Conservation (phyloP, 495 filamentous ascomycete genomes). For the Talaromyces liani region DNA sequence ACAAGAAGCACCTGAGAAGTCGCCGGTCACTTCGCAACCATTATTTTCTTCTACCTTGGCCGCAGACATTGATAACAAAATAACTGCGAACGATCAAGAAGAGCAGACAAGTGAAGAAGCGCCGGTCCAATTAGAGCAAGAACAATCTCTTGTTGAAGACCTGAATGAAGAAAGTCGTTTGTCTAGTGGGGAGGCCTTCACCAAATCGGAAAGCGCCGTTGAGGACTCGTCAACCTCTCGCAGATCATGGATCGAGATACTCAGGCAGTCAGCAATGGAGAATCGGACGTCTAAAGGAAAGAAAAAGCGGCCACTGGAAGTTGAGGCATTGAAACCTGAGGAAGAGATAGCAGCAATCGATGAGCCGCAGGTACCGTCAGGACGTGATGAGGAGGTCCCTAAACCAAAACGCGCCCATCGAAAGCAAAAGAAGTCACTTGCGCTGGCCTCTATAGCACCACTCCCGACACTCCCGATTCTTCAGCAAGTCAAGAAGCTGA, state of each 20-base stretch:
- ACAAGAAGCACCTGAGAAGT: background rate
- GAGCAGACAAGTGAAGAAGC: background rate
- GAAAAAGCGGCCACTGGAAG: conserved; percentile 4
- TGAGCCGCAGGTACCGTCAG: background rate
- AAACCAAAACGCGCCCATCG: conserved; percentile 4
- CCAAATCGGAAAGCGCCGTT: background rate
- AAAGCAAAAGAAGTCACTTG: conserved; percentile 19
- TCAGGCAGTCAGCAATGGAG: background rate
- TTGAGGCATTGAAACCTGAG: background rate
- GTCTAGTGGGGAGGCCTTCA: background rate
- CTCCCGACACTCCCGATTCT: conserved; percentile 35
- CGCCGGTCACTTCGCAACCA: background rate
- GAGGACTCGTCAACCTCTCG: background rate
- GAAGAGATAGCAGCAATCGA: background rate
- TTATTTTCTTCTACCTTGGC: background rate
- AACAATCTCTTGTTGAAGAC: background rate
- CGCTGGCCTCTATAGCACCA: conserved; percentile 24
- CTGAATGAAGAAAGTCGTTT: background rate
- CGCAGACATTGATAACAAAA: background rate
- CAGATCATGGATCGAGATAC: conserved; percentile 6
- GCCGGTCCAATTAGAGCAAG: background rate
- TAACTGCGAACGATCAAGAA: background rate
- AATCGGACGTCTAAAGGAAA: background rate
- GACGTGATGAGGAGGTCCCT: background rate
- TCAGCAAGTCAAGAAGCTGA: conserved; percentile 23